Percentiles rank a stretch among this genome's conserved stretches.
These are phyloP conservation scores for Vigna hirtella DNA, from an alignment of 306 rosid species.

Conservation along the genomic window DNA sequence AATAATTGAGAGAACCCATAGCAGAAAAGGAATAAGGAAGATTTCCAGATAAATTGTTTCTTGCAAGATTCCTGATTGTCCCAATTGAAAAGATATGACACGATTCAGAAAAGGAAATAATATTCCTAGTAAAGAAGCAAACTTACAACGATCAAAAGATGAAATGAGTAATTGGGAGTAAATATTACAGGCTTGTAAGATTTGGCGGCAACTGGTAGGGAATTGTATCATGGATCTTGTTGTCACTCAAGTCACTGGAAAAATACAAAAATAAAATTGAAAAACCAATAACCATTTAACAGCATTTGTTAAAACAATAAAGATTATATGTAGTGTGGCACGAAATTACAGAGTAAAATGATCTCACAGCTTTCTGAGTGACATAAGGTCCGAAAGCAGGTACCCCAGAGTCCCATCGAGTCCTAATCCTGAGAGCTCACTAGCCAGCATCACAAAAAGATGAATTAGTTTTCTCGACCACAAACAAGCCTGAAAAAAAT, in stretches of 20 bases:
- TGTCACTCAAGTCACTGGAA: constrained; percentile 81
- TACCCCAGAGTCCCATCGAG: constrained; percentile 93
- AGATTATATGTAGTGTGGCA: not conserved
- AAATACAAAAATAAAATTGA: constrained; percentile 15
- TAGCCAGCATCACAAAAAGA: constrained; percentile 46
- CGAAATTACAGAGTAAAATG: constrained; percentile 26
- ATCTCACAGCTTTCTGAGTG: constrained; percentile 83
- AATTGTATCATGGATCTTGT: constrained; percentile 75
- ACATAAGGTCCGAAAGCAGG: constrained; percentile 75
- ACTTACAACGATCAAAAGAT: constrained; percentile 30
- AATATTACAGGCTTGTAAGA: constrained; percentile 87
- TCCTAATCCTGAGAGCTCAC: constrained; percentile 84
- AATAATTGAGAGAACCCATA: constrained; percentile 71
- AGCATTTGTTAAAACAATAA: not conserved
- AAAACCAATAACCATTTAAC: not conserved
- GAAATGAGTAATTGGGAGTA: constrained; percentile 18
- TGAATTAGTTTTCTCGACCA: constrained; percentile 41
- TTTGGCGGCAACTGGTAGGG: constrained; percentile 96
- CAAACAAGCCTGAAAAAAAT: not conserved
- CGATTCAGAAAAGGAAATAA: constrained; percentile 16
- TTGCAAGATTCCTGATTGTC: constrained; percentile 75
- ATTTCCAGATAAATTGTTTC: constrained; percentile 83
- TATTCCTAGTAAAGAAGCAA: constrained; percentile 28
- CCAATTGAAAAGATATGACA: constrained; percentile 24
- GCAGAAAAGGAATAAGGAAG: constrained; percentile 88